Base-by-base conservation (phyloP, 805 yeast species). In the Wickerhamia fluorescens region DNA sequence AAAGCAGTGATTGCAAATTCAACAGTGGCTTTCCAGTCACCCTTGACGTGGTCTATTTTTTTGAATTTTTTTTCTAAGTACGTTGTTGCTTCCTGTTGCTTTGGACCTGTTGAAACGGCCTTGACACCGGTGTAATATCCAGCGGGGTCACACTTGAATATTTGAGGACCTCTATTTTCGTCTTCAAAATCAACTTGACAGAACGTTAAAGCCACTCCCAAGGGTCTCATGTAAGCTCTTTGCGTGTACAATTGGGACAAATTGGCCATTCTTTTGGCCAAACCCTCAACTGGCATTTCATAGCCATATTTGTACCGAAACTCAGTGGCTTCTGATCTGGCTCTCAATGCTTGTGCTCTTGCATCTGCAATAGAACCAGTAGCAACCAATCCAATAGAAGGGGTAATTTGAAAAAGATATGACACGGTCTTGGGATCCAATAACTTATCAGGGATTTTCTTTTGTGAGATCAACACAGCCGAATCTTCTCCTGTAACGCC, bases 311-410 rank as follows among this genome's bases (percentile, higher is more conserved):
- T 81, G 65, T 89, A 89, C 49, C 84, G 74, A 64, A 84, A 92
- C 56, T 92, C 97, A 11, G 95, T 87, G 16, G 96, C 94, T 59
- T 92, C 98, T n/a, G 83, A 66, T 44, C 95, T 75, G 6, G 97
- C 96, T 46, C 97, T 75, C 33, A 77, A 60, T 6, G 95, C 95
- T 36, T 83, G 81, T 24, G 94, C 75, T 50, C 96, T 72, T 4
- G 96, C 95, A 60, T 92, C 98, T 15, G 97, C 95, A 53, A 85
- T 84, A 29, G 95, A 86, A 0, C 98, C 98, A 20, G 94, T 89
- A 38, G 94, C 84, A 17, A 89, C 83, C 64, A 89, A 72, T 13
- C 97, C 98, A 40, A 92, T 73, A 30, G 74, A 68, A 15, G 75
- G 76, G 1, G 96, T 79, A 42, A 92, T 80, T 41, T 71, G 70